Percentiles rank a stretch among this genome's conserved stretches.
Evolutionary conservation across 2,329 filamentous ascomycete genomes (phyloP).

Genomic region (Coniochaeta sp.): DNA sequence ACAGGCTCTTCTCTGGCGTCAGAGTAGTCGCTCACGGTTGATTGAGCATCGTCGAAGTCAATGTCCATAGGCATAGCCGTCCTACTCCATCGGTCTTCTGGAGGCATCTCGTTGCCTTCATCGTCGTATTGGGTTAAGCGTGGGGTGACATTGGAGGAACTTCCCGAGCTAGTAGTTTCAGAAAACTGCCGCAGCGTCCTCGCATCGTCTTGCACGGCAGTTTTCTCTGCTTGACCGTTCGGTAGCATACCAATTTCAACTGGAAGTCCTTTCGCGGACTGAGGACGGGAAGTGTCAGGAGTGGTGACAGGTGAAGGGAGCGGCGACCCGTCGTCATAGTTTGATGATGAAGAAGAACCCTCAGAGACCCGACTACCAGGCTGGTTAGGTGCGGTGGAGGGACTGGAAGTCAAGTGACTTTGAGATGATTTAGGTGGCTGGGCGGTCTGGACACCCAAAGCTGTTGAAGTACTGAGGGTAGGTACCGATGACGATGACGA

Average conservation of each 20-base stretch:
- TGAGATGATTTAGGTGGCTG: neutral
- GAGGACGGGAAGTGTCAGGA: conserved; percentile 33
- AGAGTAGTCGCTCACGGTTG: conserved; percentile 9
- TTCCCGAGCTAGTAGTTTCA: conserved; percentile 6
- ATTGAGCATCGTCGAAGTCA: conserved; percentile 13
- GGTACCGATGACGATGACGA: neutral
- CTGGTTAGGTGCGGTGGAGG: conserved; percentile 1
- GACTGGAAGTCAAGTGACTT: neutral
- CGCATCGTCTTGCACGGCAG: conserved; percentile 11
- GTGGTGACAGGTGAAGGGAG: conserved; percentile 29
- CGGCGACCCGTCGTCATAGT: conserved; percentile 29
- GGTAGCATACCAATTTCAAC: conserved; percentile 8
- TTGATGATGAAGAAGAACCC: conserved; percentile 33
- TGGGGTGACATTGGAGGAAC: conserved; percentile 14
- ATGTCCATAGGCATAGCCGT: conserved; percentile 14
- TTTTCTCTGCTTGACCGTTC: conserved; percentile 2
- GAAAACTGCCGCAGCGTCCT: conserved; percentile 10
- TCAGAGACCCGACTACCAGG: conserved; percentile 14
- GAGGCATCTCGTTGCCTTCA: conserved; percentile 1
- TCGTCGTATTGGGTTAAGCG: conserved; percentile 5
- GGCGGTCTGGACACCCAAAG: neutral
- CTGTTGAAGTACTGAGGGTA: neutral
- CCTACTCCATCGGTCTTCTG: conserved; percentile 14
- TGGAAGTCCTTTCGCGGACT: conserved; percentile 26
- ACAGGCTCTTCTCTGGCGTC: neutral